A percentile compares a stretch with the other conserved stretches of the same genome.
Conservation (phyloP, 2,329 filamentous ascomycete genomes). For the Mycosphaerella sp. region DNA sequence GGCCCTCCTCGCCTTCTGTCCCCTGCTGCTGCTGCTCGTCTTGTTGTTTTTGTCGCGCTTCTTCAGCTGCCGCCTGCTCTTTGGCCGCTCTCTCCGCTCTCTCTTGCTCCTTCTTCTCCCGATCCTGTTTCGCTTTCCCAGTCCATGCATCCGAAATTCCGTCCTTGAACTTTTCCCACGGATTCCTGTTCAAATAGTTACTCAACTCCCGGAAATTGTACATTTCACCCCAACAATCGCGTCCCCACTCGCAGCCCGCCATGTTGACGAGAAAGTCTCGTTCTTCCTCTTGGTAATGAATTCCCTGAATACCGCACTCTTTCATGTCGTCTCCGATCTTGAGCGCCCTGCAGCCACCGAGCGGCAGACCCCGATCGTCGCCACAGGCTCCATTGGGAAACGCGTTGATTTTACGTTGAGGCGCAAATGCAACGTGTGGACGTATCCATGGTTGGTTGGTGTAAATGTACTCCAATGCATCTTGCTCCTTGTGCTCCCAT, state of each 20-base stretch:
- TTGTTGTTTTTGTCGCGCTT: background rate
- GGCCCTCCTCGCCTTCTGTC: background rate
- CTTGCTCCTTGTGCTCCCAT: constrained; percentile 98
- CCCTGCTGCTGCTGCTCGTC: constrained; percentile 5
- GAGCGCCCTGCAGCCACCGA: constrained; percentile 35
- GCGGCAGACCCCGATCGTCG: constrained; percentile 64
- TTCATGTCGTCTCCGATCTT: constrained; percentile 22
- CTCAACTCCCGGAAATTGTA: constrained; percentile 89
- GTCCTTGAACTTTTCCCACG: constrained; percentile 63
- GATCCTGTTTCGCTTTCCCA: constrained; percentile 20
- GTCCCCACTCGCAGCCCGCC: constrained; percentile 94
- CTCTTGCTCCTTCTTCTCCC: constrained; percentile 17
- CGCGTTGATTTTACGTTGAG: constrained; percentile 87
- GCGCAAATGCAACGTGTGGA: constrained; percentile 78
- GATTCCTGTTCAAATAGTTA: constrained; percentile 77
- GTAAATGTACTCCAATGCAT: constrained; percentile 89
- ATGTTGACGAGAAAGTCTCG: constrained; percentile 96
- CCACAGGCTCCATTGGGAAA: constrained; percentile 88
- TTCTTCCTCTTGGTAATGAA: constrained; percentile 81
- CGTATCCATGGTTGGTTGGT: constrained; percentile 87
- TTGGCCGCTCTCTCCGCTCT: constrained; percentile 5
- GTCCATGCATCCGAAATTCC: constrained; percentile 37
- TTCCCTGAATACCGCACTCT: constrained; percentile 37
- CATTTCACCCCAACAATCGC: constrained; percentile 98
- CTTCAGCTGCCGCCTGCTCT: background rate